Conservation (phyloP, 441 rosid species). For the Gossypium trilobum region DNA sequence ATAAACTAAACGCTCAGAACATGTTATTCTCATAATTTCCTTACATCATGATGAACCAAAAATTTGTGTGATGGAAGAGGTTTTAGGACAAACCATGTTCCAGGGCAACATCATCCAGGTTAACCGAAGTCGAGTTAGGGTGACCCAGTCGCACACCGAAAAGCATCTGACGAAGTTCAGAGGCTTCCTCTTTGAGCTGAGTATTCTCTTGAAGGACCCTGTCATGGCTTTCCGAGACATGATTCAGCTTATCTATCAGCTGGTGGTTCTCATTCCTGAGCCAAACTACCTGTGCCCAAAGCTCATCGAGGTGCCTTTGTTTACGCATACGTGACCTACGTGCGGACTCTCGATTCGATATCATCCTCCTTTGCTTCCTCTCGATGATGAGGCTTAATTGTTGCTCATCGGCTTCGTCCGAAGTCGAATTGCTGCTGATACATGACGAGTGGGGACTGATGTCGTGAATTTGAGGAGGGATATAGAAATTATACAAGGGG, state of each 20-base stretch:
- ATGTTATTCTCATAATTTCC: conserved; percentile 14
- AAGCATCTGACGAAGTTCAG: conserved; percentile 54
- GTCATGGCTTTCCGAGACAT: conserved; percentile 46
- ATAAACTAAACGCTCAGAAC: conserved; percentile 10
- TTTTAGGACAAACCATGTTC: conserved; percentile 17
- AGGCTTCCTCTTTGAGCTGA: conserved; percentile 61
- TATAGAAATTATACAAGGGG: conserved; percentile 33
- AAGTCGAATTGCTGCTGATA: conserved; percentile 65
- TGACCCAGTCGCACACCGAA: conserved; percentile 45
- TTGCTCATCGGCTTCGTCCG: conserved; percentile 71
- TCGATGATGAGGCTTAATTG: conserved; percentile 42
- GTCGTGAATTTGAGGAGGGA: conserved; percentile 47
- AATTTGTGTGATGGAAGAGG: conserved; percentile 12
- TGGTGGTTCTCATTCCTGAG: conserved; percentile 53
- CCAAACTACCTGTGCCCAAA: conserved; percentile 52
- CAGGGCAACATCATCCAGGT: conserved; percentile 35
- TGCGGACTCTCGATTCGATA: conserved; percentile 67
- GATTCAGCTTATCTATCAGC: conserved; percentile 65
- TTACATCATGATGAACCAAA: conserved; percentile 16
- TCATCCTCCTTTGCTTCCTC: conserved; percentile 64
- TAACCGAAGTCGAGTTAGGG: conserved; percentile 38
- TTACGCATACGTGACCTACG: conserved; percentile 64
- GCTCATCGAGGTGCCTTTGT: conserved; percentile 65
- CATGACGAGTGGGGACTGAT: conserved; percentile 42
- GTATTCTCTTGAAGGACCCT: conserved; percentile 47